Evolutionary conservation across 2,329 filamentous ascomycete species (phyloP).

Genomic region (Fusarium guadeloupense): DNA sequence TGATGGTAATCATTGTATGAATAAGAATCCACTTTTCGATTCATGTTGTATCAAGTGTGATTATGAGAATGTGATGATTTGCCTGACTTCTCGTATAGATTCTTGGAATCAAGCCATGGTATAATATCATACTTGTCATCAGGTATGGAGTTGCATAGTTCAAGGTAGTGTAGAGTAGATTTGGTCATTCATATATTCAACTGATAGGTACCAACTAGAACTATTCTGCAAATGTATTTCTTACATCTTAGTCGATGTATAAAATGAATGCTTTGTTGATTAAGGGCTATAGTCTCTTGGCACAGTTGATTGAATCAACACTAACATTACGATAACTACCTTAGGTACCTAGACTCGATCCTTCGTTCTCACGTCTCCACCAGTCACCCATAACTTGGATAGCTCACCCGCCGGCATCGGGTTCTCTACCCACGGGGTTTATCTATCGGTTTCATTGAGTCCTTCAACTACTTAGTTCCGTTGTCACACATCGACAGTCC

Average conservation of each 20-base stretch:
- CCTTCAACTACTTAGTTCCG: neutral
- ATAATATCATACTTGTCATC: too few relatives aligned
- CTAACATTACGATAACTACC: too few relatives aligned
- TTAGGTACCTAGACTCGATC: slow-evolving; percentile 1
- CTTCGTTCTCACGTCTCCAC: slow-evolving; percentile 6
- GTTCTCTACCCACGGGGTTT: neutral
- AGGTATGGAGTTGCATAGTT: too few relatives aligned
- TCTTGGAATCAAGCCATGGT: neutral
- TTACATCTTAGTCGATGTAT: too few relatives aligned
- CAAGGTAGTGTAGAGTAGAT: too few relatives aligned
- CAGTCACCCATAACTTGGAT: neutral
- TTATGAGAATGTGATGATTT: neutral
- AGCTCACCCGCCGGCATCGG: slow-evolving; percentile 5
- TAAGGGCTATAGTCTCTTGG: neutral
- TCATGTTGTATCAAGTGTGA: neutral
- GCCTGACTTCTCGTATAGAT: neutral
- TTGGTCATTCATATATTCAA: too few relatives aligned
- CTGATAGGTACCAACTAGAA: too few relatives aligned
- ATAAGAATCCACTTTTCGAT: slow-evolving; percentile 38
- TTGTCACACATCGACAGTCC: neutral
- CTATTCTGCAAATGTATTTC: too few relatives aligned
- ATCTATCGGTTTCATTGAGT: neutral
- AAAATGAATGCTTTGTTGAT: too few relatives aligned
- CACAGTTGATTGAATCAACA: neutral
- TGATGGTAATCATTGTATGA: slow-evolving; percentile 43